These are phyloP conservation scores for Colletotrichum sp. DNA, from an alignment of 2,329 filamentous ascomycete genomes.

Conservation along the genomic window DNA sequence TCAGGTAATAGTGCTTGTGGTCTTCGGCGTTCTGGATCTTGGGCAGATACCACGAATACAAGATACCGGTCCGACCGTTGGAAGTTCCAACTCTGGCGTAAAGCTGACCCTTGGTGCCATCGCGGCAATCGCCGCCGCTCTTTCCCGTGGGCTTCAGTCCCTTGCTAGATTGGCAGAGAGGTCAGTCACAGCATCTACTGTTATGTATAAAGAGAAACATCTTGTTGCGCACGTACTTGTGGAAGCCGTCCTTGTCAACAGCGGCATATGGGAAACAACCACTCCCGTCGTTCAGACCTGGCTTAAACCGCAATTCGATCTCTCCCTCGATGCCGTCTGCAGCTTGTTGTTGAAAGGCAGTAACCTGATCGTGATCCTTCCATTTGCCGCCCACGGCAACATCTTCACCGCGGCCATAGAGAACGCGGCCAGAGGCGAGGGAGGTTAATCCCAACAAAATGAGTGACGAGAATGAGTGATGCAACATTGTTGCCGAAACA, in stretches of 20 bases:
- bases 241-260: neutral
- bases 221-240: neutral
- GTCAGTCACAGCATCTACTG: neutral
- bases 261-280: neutral
- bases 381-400: neutral
- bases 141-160: neutral
- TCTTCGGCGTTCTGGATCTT: neutral
- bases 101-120: neutral
- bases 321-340: neutral
- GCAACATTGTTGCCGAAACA: neutral
- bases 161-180: neutral
- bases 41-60: slow-evolving; percentile 4
- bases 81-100: neutral
- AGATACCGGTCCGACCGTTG: neutral
- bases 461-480: neutral
- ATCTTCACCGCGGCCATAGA: neutral
- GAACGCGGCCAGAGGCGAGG: neutral
- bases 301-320: neutral
- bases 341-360: neutral
- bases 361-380: neutral
- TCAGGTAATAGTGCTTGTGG: neutral
- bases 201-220: too few species aligned
- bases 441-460: neutral
- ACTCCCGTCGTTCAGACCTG: neutral
- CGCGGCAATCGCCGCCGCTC: neutral